phyloP scores from a whole-genome alignment of 768 basidiomycete species.

The Lactifluus hygrophoroides region DNA sequence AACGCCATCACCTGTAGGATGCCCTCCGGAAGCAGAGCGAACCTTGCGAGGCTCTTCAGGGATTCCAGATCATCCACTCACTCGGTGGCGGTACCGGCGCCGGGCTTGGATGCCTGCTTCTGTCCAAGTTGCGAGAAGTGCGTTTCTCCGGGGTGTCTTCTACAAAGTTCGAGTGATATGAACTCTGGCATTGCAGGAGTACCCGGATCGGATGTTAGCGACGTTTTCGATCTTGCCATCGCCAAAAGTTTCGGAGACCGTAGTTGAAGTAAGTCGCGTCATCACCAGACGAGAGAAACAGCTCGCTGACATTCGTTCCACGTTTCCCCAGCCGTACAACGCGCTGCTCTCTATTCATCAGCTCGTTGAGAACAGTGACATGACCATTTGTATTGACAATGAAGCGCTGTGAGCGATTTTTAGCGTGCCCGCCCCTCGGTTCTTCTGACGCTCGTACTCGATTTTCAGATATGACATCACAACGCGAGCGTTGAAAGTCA shows the following conservation, averaged over 20 bases:
- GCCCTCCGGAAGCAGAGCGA: slow-evolving; percentile 76
- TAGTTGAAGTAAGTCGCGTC: slow-evolving; percentile 38
- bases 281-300: background rate
- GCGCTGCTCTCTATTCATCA: slow-evolving; percentile 79
- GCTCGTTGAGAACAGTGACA: slow-evolving; percentile 80
- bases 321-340: slow-evolving; percentile 57
- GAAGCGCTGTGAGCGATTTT: slow-evolving; percentile 58
- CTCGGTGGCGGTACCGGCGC: slow-evolving; percentile 90
- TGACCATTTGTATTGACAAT: slow-evolving; percentile 81
- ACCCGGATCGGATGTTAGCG: slow-evolving; percentile 39
- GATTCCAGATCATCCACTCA: slow-evolving; percentile 84
- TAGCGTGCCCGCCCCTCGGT: background rate
- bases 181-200: slow-evolving; percentile 44
- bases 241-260: slow-evolving; percentile 44
- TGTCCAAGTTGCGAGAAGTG: slow-evolving; percentile 77
- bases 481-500: slow-evolving; percentile 53
- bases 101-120: slow-evolving; percentile 70
- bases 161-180: slow-evolving; percentile 20
- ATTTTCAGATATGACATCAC: slow-evolving; percentile 60
- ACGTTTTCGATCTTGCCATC: slow-evolving; percentile 49
- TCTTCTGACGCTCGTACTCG: background rate
- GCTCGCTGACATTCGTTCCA: background rate
- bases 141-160: slow-evolving; percentile 19
- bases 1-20: slow-evolving; percentile 47
- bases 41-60: slow-evolving; percentile 77